Conservation (phyloP, 2,329 filamentous ascomycete genomes). For the Penicillium digitatum region DNA sequence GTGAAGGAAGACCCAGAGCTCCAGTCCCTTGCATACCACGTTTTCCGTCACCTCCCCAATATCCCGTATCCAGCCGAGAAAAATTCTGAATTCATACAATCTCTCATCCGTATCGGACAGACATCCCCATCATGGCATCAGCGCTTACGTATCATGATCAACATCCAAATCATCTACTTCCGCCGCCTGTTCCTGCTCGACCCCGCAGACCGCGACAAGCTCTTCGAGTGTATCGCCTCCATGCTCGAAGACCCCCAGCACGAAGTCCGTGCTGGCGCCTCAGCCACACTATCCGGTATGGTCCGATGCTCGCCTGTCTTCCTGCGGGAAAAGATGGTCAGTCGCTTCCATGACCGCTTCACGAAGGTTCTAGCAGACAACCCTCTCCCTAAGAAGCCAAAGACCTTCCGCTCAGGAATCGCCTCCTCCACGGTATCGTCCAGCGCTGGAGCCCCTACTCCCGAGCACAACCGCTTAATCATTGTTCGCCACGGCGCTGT, state of each 20-base stretch:
- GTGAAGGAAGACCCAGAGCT: slow-evolving; percentile 97
- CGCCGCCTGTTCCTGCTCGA: slow-evolving; percentile 85
- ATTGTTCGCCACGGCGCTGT: slow-evolving; percentile 85
- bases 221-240: slow-evolving; percentile 89
- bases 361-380: slow-evolving; percentile 73
- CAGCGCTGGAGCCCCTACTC: slow-evolving; percentile 47
- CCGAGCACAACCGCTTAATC: slow-evolving; percentile 66
- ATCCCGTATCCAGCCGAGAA: slow-evolving; percentile 86
- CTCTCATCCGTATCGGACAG: slow-evolving; percentile 82
- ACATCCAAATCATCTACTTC: slow-evolving; percentile 99
- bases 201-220: slow-evolving; percentile 66
- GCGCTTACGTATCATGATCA: slow-evolving; percentile 86
- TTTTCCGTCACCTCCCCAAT: slow-evolving; percentile 93
- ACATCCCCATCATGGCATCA: slow-evolving; percentile 90
- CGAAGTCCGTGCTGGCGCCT: slow-evolving; percentile 90
- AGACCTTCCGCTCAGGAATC: slow-evolving; percentile 34
- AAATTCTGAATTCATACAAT: slow-evolving; percentile 76
- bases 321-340: slow-evolving; percentile 74
- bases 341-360: slow-evolving; percentile 72
- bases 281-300: slow-evolving; percentile 92
- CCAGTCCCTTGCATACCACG: slow-evolving; percentile 89
- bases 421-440: slow-evolving; percentile 42
- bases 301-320: slow-evolving; percentile 85
- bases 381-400: slow-evolving; percentile 71
- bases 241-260: slow-evolving; percentile 92